Base-by-base conservation (phyloP, 2,329 filamentous ascomycete species). In the Ceratocystis albifundus region DNA sequence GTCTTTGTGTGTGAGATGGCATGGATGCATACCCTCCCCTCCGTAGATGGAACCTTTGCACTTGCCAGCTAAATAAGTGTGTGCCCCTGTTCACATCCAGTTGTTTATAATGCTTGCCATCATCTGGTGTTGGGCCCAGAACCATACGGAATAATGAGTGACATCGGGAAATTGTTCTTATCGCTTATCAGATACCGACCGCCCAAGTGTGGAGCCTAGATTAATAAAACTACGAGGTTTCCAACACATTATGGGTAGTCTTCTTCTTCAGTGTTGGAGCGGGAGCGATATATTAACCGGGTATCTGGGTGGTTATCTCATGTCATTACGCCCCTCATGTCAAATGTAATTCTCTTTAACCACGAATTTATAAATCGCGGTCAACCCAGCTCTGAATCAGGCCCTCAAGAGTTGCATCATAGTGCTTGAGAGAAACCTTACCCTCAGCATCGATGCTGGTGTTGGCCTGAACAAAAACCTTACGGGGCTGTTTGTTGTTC, bases 401-500 rank as follows among this genome's bases (percentile, higher is more conserved):
- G 4, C 92, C 92, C 74, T 88, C 83, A 5, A 87, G 78, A 4
- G 84, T 89, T 0, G 91, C 82, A 71, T 95, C 89, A 76, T 96
- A 96, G 77, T 96, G 90, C 77, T 87, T 89, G 75, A 96, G 76
- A 15, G 80, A 81, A 36, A 95, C 89, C 74, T 86, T 83, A 67
- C 88, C 89, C 0, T 82, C 84, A 12, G 81, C 77, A 69, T 88
- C 84, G 50, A 94, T 73, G 66, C 86, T 82, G 0, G 93, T 96
- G 75, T 96, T 97, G 68, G 90, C 90, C 78, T 96, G 92, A 65
- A 96, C 90, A 77, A 96, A 96, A 57, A 96, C 87, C 79, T 92
- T 92, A 68, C 88, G 79, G n/a, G 89, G 88, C 76, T 89, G 88
- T 78, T 90, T 90, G 76, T 89, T 88, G 71, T 81, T 80, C 53